Evolutionary conservation across 148 eudicot genomes (phyloP), one percentile per base, ranked within the genome.

Genomic region (Mesembryanthemum crystallinum): DNA sequence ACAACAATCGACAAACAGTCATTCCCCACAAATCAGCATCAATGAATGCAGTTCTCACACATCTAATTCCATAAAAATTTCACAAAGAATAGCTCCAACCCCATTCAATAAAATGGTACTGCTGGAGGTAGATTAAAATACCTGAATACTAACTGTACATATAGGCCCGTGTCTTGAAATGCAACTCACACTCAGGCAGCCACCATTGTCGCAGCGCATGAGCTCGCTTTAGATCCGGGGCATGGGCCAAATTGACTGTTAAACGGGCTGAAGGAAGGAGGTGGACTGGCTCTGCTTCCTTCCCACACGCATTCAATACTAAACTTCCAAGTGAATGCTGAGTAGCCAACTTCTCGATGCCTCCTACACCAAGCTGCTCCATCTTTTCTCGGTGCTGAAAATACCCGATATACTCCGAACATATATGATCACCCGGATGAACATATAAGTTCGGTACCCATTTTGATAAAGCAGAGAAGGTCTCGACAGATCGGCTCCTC

Each of bases 151-250:
- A 88, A 28, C 61, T 77, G 64, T 82, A 89, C 29, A 75, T 73
- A 79, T 88, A 83, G 45, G 77, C 79, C 42, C 75, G 87, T 29
- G 88, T 82, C 82, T 86, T 84, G 73, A 87, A 81, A 33, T 82
- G 67, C 49, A 84, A 73, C 79, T 86, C 92, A 51, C 75, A 68
- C 69, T 85, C 96, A 52, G 79, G 77, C 57, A 82, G 74, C 97
- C 97, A 94, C 98, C 98, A 94, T 80, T 94, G 98, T 63, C 83
- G 86, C 63, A 94, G 88, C 1, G 87, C 93, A 82, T 94, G 98
- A 65, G 92, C 98, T 70, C 84, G 86, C 73, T 83, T 89, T 55
- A 92, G 79, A 66, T 85, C 89, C 11, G 71, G 77, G 8, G 90
- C 79, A 43, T 81, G 79, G 28, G 78, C 73, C n/a, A 32, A 29